A percentile compares a stretch with the other conserved stretches of the same genome.
These are phyloP conservation scores for Zoysia matrella DNA, from an alignment of 202 grass and related monocot genomes.

Conservation along the genomic window DNA sequence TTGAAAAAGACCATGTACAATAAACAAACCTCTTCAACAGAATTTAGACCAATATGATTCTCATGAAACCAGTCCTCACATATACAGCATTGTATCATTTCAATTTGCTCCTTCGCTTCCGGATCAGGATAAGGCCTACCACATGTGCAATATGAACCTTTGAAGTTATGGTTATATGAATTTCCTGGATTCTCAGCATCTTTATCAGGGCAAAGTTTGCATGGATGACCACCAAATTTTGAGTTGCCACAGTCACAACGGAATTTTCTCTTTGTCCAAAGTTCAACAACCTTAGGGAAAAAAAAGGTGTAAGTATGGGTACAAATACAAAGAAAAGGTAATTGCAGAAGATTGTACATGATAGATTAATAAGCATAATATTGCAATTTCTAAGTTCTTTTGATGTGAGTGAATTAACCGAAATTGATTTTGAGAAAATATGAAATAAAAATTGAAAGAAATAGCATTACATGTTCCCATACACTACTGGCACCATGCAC, in stretches of 20 bases:
- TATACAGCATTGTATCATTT: conserved; percentile 98
- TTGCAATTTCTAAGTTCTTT: conserved; percentile 13
- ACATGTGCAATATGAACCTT: conserved; percentile 91
- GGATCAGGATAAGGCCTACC: conserved; percentile 94
- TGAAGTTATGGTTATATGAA: conserved; percentile 96
- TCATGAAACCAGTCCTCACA: conserved; percentile 99
- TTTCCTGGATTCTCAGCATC: conserved; percentile 75
- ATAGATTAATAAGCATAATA: conserved; percentile 8
- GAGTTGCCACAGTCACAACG: conserved; percentile 94
- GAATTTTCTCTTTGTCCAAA: conserved; percentile 97
- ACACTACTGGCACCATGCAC: neutral
- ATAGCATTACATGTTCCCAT: conserved; percentile 5
- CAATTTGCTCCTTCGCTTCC: conserved; percentile 82
- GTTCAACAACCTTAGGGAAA: conserved; percentile 67
- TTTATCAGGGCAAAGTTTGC: conserved; percentile 86
- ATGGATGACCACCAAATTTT: conserved; percentile 74
- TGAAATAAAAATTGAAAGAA: conserved; percentile 8
- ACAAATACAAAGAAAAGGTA: neutral
- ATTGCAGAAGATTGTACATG: conserved; percentile 17
- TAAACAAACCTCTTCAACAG: conserved; percentile 64
- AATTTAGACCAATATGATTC: conserved; percentile 85
- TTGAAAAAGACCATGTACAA: conserved; percentile 32
- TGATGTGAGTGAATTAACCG: conserved; percentile 10
- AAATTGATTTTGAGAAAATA: conserved; percentile 7
- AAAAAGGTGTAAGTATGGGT: neutral